Conservation (phyloP, 2,329 filamentous ascomycete genomes). For the Parastagonospora nodorum region DNA sequence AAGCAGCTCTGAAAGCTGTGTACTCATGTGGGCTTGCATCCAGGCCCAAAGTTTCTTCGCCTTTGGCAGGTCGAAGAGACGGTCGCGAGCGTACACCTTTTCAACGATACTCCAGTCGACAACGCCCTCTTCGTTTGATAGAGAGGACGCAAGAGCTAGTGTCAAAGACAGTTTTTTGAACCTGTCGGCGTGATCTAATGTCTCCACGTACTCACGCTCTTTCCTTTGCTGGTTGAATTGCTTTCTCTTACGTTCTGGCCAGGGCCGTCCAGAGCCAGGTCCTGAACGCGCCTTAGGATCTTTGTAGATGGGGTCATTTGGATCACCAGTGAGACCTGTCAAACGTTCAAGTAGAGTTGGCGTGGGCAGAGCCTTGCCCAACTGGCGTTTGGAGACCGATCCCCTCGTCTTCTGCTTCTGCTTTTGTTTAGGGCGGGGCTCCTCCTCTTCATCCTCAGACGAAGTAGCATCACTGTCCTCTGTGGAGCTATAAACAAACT, state of each 20-base stretch:
- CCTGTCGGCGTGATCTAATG: conserved; percentile 23
- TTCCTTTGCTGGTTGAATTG: conserved; percentile 14
- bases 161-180: conserved; percentile 41
- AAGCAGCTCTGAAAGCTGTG: conserved; percentile 62
- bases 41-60: conserved; percentile 48
- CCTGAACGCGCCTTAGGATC: conserved; percentile 17
- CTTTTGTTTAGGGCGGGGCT: conserved; percentile 5
- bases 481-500: conserved; percentile 3
- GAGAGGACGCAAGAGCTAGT: conserved; percentile 36
- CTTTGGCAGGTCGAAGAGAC: conserved; percentile 36
- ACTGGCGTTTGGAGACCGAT: conserved; percentile 6
- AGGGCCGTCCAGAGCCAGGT: conserved; percentile 3
- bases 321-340: conserved; percentile 41
- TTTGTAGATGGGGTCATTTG: conserved; percentile 33
- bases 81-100: conserved; percentile 45
- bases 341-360: conserved; percentile 42
- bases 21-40: conserved; percentile 36
- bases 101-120: conserved; percentile 52
- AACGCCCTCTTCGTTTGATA: conserved; percentile 42
- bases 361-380: conserved; percentile 8
- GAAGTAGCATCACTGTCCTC: conserved; percentile 15
- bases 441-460: conserved; percentile 15
- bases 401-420: conserved; percentile 9
- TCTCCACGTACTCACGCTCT: conserved; percentile 19
- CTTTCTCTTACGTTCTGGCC: conserved; percentile 20